Conservation (phyloP, 169 alveolate species). For the Plasmodium malariae region DNA sequence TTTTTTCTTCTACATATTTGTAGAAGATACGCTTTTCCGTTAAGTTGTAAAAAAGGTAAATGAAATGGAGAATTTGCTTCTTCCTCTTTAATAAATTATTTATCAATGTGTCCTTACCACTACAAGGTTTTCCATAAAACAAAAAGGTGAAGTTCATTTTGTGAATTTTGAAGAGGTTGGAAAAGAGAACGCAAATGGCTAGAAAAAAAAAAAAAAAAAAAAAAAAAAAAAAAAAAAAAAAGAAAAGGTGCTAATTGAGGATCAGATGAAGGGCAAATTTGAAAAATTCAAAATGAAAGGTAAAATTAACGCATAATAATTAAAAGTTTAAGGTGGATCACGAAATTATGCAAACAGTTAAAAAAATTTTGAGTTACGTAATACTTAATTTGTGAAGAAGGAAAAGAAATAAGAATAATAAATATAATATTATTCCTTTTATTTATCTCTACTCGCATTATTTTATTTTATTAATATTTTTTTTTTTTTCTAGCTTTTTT, state of each 20-base stretch:
- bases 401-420: too few species aligned
- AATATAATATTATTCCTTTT: too few species aligned
- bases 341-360: too few species aligned
- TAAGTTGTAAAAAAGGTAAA: constrained; percentile 19
- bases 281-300: too few species aligned
- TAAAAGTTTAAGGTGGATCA: too few species aligned
- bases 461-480: too few species aligned
- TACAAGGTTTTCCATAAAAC: constrained; percentile 71
- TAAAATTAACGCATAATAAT: too few species aligned
- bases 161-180: not conserved
- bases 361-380: too few species aligned
- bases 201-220: constrained; percentile 13
- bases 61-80: constrained; percentile 3
- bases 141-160: constrained; percentile 37
- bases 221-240: not conserved
- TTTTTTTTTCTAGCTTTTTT: too few species aligned
- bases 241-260: not conserved
- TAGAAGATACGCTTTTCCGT: not conserved
- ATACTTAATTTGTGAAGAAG: too few species aligned
- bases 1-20: constrained; percentile 9
- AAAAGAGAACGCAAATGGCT: not conserved
- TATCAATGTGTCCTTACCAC: constrained; percentile 73
- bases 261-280: too few species aligned
- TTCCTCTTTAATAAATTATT: constrained; percentile 15
- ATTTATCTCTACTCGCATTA: too few species aligned